phyloP scores from a whole-genome alignment of 2,329 filamentous ascomycete species.

The Claviceps maximensis region DNA sequence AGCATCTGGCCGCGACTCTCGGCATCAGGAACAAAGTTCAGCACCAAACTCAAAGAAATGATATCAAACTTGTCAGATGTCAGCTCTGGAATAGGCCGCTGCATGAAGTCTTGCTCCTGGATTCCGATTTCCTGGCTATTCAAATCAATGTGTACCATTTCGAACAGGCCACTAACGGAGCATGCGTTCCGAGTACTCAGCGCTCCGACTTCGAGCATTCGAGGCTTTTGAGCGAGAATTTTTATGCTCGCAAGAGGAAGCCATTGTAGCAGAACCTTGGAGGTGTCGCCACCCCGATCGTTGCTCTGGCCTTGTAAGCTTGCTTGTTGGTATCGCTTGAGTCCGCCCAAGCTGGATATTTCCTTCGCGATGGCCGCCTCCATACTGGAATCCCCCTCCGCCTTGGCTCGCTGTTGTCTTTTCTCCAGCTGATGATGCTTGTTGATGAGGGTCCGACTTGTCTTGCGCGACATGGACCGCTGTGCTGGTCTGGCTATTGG shows the following conservation, averaged over 20 bases:
- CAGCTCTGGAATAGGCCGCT: conserved; percentile 56
- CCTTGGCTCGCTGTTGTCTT: conserved; percentile 40
- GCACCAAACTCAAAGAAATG: conserved; percentile 78
- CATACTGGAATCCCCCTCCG: conserved; percentile 34
- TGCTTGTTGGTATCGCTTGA: conserved; percentile 51
- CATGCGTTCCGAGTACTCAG: conserved; percentile 77
- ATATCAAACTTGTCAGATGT: conserved; percentile 65
- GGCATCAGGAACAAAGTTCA: conserved; percentile 85
- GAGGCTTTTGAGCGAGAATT: conserved; percentile 24
- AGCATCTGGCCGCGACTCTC: conserved; percentile 73
- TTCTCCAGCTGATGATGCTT: conserved; percentile 53
- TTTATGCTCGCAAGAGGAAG: conserved; percentile 24
- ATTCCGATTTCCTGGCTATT: conserved; percentile 77
- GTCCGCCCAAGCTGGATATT: conserved; percentile 44
- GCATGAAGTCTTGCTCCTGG: conserved; percentile 85
- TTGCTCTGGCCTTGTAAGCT: conserved; percentile 55
- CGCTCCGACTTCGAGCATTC: conserved; percentile 79
- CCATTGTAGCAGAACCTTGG: conserved; percentile 51
- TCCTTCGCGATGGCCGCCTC: conserved; percentile 36
- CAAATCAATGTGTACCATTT: conserved; percentile 75
- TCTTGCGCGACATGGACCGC: conserved; percentile 49
- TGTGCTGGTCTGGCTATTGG: conserved; percentile 35
- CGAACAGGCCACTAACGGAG: conserved; percentile 56
- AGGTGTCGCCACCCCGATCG: conserved; percentile 56
- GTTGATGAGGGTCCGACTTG: conserved; percentile 52